Evolutionary conservation across 1,284 basidiomycete genomes (phyloP).

Genomic region (Ustilago shanxiensis): DNA sequence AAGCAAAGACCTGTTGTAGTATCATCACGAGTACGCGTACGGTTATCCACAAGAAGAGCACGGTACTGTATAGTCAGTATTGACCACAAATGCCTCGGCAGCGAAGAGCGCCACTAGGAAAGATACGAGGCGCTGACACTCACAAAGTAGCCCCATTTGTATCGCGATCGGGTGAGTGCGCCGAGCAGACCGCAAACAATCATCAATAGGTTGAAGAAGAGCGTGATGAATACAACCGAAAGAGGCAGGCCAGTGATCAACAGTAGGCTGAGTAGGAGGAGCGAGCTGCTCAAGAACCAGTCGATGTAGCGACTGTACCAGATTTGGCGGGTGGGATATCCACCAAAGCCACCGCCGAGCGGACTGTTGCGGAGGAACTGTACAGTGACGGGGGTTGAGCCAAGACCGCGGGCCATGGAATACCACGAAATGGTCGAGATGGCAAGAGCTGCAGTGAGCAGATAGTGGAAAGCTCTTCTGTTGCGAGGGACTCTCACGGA

Average conservation of each 20-base stretch:
- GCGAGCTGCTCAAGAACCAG: slow-evolving; percentile 74
- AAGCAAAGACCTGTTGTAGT: slow-evolving; percentile 68
- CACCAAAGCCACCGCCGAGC: slow-evolving; percentile 19
- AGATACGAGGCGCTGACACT: too few species aligned
- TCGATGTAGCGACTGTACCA: slow-evolving; percentile 72
- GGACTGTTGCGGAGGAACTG: slow-evolving; percentile 72
- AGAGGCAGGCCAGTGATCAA: slow-evolving; percentile 74
- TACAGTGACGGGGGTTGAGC: slow-evolving; percentile 73
- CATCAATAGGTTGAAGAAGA: slow-evolving; percentile 74
- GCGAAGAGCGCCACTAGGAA: too few species aligned
- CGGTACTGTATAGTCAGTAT: too few species aligned
- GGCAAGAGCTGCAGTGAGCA: slow-evolving; percentile 71
- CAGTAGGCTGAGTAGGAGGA: slow-evolving; percentile 74
- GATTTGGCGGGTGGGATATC: slow-evolving; percentile 73
- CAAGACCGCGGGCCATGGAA: slow-evolving; percentile 77
- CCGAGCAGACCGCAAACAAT: slow-evolving; percentile 75
- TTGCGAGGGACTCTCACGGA: slow-evolving; percentile 27
- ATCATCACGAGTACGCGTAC: too few species aligned
- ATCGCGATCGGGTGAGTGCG: slow-evolving; percentile 73
- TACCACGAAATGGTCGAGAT: slow-evolving; percentile 72
- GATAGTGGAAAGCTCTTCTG: slow-evolving; percentile 73
- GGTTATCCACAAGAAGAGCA: too few species aligned
- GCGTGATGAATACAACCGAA: slow-evolving; percentile 74
- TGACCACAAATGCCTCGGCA: too few species aligned
- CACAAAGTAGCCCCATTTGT: slow-evolving; percentile 73